Evolutionary conservation across 1,284 basidiomycete species (phyloP).

Genomic region (Leccinum fuscescens): DNA sequence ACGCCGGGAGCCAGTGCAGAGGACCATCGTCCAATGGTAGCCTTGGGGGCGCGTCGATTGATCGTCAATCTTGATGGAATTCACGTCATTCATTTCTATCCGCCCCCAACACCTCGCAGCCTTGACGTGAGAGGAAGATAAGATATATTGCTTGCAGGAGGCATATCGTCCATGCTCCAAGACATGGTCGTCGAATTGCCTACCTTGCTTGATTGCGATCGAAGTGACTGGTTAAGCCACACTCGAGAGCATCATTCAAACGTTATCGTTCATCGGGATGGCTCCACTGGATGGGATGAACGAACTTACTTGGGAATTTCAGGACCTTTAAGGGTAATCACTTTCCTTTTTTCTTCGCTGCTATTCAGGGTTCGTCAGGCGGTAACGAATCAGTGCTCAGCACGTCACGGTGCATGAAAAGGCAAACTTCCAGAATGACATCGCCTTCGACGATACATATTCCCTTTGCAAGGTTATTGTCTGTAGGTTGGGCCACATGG

Average conservation of each 20-base stretch:
- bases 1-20: neutral
- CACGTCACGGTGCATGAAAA: neutral
- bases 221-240: too few relatives aligned
- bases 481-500: neutral
- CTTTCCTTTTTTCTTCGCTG: neutral
- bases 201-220: too few relatives aligned
- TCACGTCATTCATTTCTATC: neutral
- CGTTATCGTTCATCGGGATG: too few relatives aligned
- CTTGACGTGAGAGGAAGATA: neutral
- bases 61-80: neutral
- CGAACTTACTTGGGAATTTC: too few relatives aligned
- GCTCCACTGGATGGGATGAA: too few relatives aligned
- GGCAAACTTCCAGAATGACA: neutral
- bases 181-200: too few relatives aligned
- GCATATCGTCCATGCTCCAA: neutral
- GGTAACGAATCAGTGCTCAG: neutral
- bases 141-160: neutral
- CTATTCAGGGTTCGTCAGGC: neutral
- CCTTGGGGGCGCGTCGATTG: neutral
- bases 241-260: too few relatives aligned
- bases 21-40: neutral
- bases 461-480: neutral
- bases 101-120: neutral
- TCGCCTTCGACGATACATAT: neutral
- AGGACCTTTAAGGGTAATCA: too few relatives aligned